Conservation (phyloP, 768 basidiomycete genomes). For the Trametes maxima region DNA sequence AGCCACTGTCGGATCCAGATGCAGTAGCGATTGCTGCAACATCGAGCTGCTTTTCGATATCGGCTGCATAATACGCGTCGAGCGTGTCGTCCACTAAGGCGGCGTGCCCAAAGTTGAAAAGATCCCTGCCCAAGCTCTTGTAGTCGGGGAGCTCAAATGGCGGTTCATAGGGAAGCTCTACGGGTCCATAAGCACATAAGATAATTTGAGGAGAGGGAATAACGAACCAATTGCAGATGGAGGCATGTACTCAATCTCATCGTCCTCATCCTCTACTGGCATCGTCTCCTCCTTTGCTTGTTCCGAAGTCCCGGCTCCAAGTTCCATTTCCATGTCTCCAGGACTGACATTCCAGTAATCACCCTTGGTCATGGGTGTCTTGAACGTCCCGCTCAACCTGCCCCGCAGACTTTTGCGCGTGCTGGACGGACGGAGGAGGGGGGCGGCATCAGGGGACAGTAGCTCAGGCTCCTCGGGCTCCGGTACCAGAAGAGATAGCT, state of each 20-base stretch:
- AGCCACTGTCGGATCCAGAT: slow-evolving; percentile 12
- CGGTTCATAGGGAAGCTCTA: slow-evolving; percentile 48
- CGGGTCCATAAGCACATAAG: not conserved
- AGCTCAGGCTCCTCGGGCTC: slow-evolving; percentile 31
- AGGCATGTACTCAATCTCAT: slow-evolving; percentile 59
- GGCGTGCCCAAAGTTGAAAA: slow-evolving; percentile 42
- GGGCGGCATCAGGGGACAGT: slow-evolving; percentile 33
- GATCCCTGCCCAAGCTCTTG: slow-evolving; percentile 39
- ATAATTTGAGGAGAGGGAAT: not conserved
- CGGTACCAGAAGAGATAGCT: slow-evolving; percentile 36
- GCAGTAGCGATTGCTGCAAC: slow-evolving; percentile 7
- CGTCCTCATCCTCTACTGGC: slow-evolving; percentile 36
- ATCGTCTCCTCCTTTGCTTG: slow-evolving; percentile 29
- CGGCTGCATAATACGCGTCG: slow-evolving; percentile 29
- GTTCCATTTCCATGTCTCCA: slow-evolving; percentile 40
- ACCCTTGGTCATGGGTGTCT: slow-evolving; percentile 68
- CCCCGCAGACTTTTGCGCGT: slow-evolving; percentile 63
- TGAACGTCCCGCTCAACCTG: slow-evolving; percentile 54
- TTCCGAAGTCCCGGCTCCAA: slow-evolving; percentile 26
- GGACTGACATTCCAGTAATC: slow-evolving; percentile 81
- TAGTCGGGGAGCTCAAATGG: slow-evolving; percentile 55
- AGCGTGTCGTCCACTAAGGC: slow-evolving; percentile 37
- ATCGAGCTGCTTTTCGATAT: slow-evolving; percentile 25
- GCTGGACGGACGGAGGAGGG: slow-evolving; percentile 64
- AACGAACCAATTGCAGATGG: slow-evolving; percentile 51